Percentiles rank a stretch among this genome's conserved stretches.
Conservation (phyloP, 495 filamentous ascomycete genomes). For the Aspergillus saccharolyticus region DNA sequence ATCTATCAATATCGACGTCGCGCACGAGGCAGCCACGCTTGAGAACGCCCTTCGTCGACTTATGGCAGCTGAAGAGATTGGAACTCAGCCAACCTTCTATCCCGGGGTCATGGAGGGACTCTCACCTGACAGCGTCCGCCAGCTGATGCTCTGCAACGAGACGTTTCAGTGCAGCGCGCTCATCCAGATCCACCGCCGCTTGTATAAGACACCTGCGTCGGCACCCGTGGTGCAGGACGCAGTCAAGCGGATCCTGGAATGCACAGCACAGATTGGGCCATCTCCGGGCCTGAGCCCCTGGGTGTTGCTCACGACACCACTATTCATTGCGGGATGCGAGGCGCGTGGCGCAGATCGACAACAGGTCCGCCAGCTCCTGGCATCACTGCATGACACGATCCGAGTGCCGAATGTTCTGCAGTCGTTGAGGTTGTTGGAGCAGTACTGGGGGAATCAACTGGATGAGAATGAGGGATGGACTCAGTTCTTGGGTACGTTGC, state of each 20-base stretch:
- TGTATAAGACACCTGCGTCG: constrained; percentile 32
- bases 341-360: constrained; percentile 37
- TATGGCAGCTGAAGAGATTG: constrained; percentile 29
- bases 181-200: constrained; percentile 41
- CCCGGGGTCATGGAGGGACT: constrained; percentile 36
- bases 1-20: constrained; percentile 18
- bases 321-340: constrained; percentile 45
- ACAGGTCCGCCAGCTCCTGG: constrained; percentile 30
- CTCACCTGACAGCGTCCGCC: constrained; percentile 29
- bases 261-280: constrained; percentile 38
- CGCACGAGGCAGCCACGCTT: constrained; percentile 29
- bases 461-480: constrained; percentile 43
- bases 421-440: constrained; percentile 41
- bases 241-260: constrained; percentile 40
- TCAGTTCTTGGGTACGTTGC: constrained; percentile 38
- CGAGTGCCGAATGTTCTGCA: constrained; percentile 44
- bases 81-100: constrained; percentile 33
- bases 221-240: constrained; percentile 36
- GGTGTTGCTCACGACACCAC: constrained; percentile 44
- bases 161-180: constrained; percentile 44
- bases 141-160: constrained; percentile 43
- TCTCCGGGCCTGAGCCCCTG: constrained; percentile 41
- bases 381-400: constrained; percentile 40
- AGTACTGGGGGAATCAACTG: constrained; percentile 38
- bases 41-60: constrained; percentile 34